Evolutionary conservation across 1,284 basidiomycete species (phyloP).

Genomic region (Rhizopogon hawkerae): DNA sequence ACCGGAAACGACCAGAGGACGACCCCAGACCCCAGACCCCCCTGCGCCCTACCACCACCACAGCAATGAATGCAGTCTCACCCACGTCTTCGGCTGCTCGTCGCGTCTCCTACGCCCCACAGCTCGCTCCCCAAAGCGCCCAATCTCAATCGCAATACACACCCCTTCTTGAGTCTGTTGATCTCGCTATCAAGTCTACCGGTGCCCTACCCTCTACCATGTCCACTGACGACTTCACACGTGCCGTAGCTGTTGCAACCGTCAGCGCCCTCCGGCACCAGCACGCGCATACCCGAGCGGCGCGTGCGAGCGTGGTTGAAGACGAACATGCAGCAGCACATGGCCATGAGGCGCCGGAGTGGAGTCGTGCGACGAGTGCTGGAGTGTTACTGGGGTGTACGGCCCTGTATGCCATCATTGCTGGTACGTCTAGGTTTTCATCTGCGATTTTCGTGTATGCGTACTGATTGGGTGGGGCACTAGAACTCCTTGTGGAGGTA

Average conservation of each 20-base stretch:
- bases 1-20: slow-evolving; percentile 26
- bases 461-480: not conserved
- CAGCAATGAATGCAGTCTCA: slow-evolving; percentile 15
- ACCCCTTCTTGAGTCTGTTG: slow-evolving; percentile 72
- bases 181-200: slow-evolving; percentile 61
- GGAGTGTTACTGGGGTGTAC: slow-evolving; percentile 87
- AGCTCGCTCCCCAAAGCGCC: slow-evolving; percentile 28
- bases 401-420: slow-evolving; percentile 90
- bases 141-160: slow-evolving; percentile 35
- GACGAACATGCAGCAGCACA: slow-evolving; percentile 53
- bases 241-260: slow-evolving; percentile 85
- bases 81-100: slow-evolving; percentile 32
- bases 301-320: slow-evolving; percentile 26
- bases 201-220: slow-evolving; percentile 56
- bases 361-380: slow-evolving; percentile 82
- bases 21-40: slow-evolving; percentile 34
- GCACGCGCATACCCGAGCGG: slow-evolving; percentile 37
- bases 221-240: slow-evolving; percentile 81
- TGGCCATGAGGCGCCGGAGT: slow-evolving; percentile 94
- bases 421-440: slow-evolving; percentile 49
- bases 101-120: slow-evolving; percentile 51
- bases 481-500: slow-evolving; percentile 90
- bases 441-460: not conserved
- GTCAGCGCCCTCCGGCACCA: slow-evolving; percentile 78
- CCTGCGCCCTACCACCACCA: slow-evolving; percentile 15